These are phyloP conservation scores for Hypholoma fasciculare DNA, from an alignment of 768 basidiomycete species.

Conservation along the genomic window DNA sequence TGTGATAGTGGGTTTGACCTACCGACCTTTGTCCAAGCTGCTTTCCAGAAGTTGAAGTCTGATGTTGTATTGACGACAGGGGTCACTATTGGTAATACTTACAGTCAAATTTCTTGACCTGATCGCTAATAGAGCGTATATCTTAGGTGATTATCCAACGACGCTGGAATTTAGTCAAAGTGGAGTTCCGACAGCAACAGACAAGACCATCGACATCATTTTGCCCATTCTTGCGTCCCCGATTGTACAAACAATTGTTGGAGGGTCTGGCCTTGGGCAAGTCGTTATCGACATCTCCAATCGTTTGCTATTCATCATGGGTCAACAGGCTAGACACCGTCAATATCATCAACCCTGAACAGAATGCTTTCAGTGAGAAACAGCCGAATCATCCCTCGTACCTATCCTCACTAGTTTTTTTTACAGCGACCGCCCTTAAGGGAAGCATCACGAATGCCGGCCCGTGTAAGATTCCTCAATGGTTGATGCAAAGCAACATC, in stretches of 20 bases:
- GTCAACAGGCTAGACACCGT: constrained; percentile 53
- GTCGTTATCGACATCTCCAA: neutral
- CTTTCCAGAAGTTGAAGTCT: constrained; percentile 63
- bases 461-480: constrained; percentile 51
- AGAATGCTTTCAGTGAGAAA: constrained; percentile 55
- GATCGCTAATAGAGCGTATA: neutral
- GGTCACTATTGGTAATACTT: constrained; percentile 54
- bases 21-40: constrained; percentile 59
- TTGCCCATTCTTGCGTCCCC: constrained; percentile 71
- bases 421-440: constrained; percentile 47
- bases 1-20: constrained; percentile 58
- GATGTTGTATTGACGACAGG: constrained; percentile 58
- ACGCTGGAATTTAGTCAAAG: constrained; percentile 61
- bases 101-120: neutral
- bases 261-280: constrained; percentile 52
- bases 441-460: constrained; percentile 71
- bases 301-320: neutral
- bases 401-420: neutral
- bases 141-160: constrained; percentile 61
- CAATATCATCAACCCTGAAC: constrained; percentile 57
- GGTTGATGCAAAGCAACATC: neutral
- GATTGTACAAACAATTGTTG: constrained; percentile 73
- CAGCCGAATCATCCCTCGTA: neutral
- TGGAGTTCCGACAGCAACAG: constrained; percentile 57
- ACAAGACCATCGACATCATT: constrained; percentile 59